These are phyloP conservation scores for Botryosphaeria agaves DNA, from an alignment of 2,329 filamentous ascomycete species.

Conservation along the genomic window DNA sequence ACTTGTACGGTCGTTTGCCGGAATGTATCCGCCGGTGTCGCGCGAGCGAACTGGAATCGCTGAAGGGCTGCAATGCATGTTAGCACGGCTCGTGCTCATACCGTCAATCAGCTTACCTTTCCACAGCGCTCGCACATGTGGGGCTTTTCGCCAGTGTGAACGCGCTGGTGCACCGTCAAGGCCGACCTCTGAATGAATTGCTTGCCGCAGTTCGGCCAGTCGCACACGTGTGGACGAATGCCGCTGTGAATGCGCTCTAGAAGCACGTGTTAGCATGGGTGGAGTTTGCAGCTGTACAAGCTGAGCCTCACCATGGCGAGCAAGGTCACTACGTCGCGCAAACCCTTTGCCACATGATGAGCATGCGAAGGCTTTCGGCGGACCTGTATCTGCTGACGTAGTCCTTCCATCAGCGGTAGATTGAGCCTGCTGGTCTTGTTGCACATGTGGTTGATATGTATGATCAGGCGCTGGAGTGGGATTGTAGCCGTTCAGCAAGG, in stretches of 20 bases:
- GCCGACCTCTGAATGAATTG: slow-evolving; percentile 95
- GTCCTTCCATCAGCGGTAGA: slow-evolving; percentile 17
- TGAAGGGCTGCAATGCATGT: slow-evolving; percentile 54
- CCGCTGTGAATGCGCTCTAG: slow-evolving; percentile 91
- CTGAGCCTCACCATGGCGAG: slow-evolving; percentile 66
- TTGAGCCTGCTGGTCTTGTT: slow-evolving; percentile 15
- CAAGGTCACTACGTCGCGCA: slow-evolving; percentile 81
- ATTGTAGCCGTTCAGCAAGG: slow-evolving; percentile 34
- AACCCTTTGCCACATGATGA: slow-evolving; percentile 83
- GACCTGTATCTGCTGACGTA: slow-evolving; percentile 27
- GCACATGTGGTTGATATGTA: slow-evolving; percentile 21
- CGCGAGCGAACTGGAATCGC: slow-evolving; percentile 86
- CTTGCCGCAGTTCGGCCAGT: slow-evolving; percentile 76
- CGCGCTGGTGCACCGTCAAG: slow-evolving; percentile 83
- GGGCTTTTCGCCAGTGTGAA: slow-evolving; percentile 95
- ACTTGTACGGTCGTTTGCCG: slow-evolving; percentile 92
- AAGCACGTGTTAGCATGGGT: slow-evolving; percentile 10
- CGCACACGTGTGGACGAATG: slow-evolving; percentile 79
- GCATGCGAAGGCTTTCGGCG: slow-evolving; percentile 70
- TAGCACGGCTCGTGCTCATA: slow-evolving; percentile 5
- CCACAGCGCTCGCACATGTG: slow-evolving; percentile 95
- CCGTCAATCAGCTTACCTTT: slow-evolving; percentile 46
- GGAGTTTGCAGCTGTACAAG: neutral
- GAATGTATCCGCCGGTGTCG: slow-evolving; percentile 90
- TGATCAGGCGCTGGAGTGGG: slow-evolving; percentile 22